These are phyloP conservation scores for Dispira simplex DNA, from an alignment of 192 early-diverging fungal species.

Conservation along the genomic window DNA sequence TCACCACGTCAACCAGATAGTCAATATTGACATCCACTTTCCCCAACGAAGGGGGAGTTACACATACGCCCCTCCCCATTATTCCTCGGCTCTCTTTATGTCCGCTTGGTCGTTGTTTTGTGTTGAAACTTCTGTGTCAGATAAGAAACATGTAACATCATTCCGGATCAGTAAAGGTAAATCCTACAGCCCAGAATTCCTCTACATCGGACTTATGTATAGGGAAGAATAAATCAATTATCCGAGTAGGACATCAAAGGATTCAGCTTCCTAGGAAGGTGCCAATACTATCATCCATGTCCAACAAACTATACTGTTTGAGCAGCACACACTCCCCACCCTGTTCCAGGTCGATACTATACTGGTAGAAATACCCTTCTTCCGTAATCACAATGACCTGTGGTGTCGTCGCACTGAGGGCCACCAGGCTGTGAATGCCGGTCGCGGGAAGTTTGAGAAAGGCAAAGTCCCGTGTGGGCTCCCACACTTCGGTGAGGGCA, in stretches of 20 bases:
- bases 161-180: no score
- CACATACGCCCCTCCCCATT: no score
- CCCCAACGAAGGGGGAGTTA: no score
- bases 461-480: slow-evolving; percentile 89
- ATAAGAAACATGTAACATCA: no score
- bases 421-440: slow-evolving; percentile 59
- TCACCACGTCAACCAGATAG: no score
- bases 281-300: slow-evolving; percentile 6
- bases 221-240: neutral
- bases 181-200: no score
- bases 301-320: slow-evolving; percentile 49
- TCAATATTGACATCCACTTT: no score
- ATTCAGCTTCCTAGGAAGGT: neutral
- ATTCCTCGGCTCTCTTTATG: no score
- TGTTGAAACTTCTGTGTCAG: no score
- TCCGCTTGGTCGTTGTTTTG: no score
- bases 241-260: neutral
- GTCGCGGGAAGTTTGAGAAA: slow-evolving; percentile 72
- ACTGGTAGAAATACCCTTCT: slow-evolving; percentile 84
- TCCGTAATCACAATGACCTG: slow-evolving; percentile 84
- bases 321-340: slow-evolving; percentile 78
- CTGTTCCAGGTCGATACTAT: slow-evolving; percentile 70
- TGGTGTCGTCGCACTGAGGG: slow-evolving; percentile 52
- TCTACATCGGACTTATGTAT: neutral
- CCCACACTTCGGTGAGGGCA: slow-evolving; percentile 81